Evolutionary conservation across 257 asterid genomes (phyloP), one percentile per base, ranked within the genome.

Genomic region (Osmanthus fragrans): DNA sequence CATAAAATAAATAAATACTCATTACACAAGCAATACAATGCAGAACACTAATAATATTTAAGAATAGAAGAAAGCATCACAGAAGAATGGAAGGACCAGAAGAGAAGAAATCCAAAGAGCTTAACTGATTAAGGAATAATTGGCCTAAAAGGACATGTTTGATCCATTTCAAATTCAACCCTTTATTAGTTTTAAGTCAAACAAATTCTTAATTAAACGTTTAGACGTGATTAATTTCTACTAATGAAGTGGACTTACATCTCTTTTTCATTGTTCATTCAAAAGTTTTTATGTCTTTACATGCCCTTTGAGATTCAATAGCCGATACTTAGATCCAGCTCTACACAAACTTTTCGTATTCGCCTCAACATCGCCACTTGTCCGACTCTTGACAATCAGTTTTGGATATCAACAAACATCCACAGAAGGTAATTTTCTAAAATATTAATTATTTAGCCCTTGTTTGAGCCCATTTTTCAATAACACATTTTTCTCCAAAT

Each of bases 61-160:
- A 9, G 34, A 25, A 63, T 25, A 11, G 34, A 23, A 60, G 68
- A 60, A 23, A 32, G 18, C 69, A 11, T 63, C 36, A 27, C 15
- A 63, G 34, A n/a, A 58, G 69, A 63, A 13, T 27, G 18, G 34
- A 73, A 40, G 5, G 33, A 13, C 37, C 58, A 49, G 13, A 54
- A 23, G 19, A 2, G 8, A 19, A 39, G 25, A 80, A 75, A 29
- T 21, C 67, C 71, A 77, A 75, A 42, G 19, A 56, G 19, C 16
- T 34, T 37, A 78, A 78, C 21, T 60, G 54, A 51, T 54, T 25
- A 39, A 71, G 56, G 45, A 75, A 71, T 33, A 60, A 60, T 39
- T 69, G 49, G 56, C 70, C 42, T 13, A 39, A 77, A 79, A 56
- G 56, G 47, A 21, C 51, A 11, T 15, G 68, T 60, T 60, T 21